Percentiles rank a stretch among this genome's conserved stretches.
Evolutionary conservation across 371 early-diverging fungal species (phyloP).

Genomic region (Mucor piriformis): DNA sequence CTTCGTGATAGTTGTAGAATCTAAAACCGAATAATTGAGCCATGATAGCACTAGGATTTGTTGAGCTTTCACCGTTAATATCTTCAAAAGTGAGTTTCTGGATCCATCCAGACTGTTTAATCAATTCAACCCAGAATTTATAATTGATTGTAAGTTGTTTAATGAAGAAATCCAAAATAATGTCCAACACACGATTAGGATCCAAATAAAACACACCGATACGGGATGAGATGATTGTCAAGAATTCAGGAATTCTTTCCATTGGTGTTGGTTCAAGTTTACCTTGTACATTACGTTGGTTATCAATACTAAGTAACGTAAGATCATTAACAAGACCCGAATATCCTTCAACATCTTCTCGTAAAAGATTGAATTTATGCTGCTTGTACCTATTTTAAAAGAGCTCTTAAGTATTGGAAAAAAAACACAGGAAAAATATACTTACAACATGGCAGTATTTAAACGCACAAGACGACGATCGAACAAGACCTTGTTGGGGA

Average conservation of each 20-base stretch:
- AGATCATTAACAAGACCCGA: conserved; percentile 78
- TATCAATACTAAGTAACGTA: conserved; percentile 41
- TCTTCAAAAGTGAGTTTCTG: conserved; percentile 16
- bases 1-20: conserved; percentile 66
- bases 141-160: conserved; percentile 73
- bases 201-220: conserved; percentile 86
- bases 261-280: conserved; percentile 34
- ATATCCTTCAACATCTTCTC: conserved; percentile 91
- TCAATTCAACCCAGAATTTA: conserved; percentile 77
- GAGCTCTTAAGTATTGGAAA: no score
- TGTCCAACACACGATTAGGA: conserved; percentile 87
- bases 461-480: conserved; percentile 63
- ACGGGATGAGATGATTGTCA: conserved; percentile 52
- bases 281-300: conserved; percentile 32
- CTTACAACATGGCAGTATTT: conserved; percentile 69
- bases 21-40: conserved; percentile 91
- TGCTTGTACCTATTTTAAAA: conserved; percentile 81
- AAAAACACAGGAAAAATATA: no score
- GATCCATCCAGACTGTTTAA: conserved; percentile 76
- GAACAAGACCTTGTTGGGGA: conserved; percentile 50
- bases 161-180: conserved; percentile 81
- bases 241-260: conserved; percentile 37
- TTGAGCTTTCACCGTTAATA: conserved; percentile 8
- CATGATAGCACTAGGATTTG: conserved; percentile 42
- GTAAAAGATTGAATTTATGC: conserved; percentile 86